A percentile compares a stretch with the other conserved stretches of the same genome.
Conservation (phyloP, 2,329 filamentous ascomycete species). For the Fusarium concolor region DNA sequence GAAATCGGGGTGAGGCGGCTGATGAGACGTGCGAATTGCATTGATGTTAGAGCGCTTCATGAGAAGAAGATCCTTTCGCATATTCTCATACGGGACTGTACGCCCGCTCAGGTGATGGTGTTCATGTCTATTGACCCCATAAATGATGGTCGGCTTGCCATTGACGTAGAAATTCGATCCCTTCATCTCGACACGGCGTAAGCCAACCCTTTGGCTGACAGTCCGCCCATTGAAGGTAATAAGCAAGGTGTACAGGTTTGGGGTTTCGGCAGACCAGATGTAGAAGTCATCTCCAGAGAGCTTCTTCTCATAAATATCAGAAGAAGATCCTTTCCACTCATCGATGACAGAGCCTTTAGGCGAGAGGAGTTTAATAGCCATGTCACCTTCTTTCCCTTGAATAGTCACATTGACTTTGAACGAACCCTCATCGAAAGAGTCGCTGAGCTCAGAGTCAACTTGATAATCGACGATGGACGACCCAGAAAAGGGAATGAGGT, state of each 20-base stretch:
- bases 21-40: conserved; percentile 74
- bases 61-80: conserved; percentile 68
- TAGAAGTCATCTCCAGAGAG: conserved; percentile 61
- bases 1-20: conserved; percentile 69
- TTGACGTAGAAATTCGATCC: conserved; percentile 73
- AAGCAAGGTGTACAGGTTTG: conserved; percentile 67
- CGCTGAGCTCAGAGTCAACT: conserved; percentile 67
- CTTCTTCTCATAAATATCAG: conserved; percentile 53
- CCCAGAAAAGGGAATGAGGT: conserved; percentile 70
- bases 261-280: conserved; percentile 78
- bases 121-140: conserved; percentile 78
- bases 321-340: conserved; percentile 37
- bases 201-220: conserved; percentile 69
- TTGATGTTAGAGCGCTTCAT: conserved; percentile 81
- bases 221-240: conserved; percentile 52
- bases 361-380: conserved; percentile 54
- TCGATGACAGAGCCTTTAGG: conserved; percentile 47
- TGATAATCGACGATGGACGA: conserved; percentile 53
- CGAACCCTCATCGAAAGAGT: conserved; percentile 64
- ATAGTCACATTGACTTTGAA: conserved; percentile 61
- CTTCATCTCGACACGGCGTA: conserved; percentile 71
- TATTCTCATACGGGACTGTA: conserved; percentile 69
- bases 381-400: conserved; percentile 57
- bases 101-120: conserved; percentile 73
- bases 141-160: conserved; percentile 71